Base-by-base conservation (phyloP, 2,329 filamentous ascomycete genomes). In the Aspergillus sp. region DNA sequence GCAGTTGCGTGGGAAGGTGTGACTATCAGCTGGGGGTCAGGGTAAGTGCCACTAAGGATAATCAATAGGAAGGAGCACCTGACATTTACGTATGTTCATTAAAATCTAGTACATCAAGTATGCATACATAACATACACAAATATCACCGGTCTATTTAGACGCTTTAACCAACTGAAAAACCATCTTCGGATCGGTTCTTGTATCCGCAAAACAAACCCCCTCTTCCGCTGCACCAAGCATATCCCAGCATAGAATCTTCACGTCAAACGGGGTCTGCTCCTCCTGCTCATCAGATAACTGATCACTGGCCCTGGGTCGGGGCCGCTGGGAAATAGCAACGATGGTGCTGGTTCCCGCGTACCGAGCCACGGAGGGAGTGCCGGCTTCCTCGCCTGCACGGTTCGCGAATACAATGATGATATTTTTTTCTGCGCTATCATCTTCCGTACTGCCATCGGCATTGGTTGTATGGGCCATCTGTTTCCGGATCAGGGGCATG, bases 261-360 rank as follows among this genome's bases (percentile, higher is more conserved):
- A 70, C 70, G 44, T 76, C 70, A 27, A 72, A 64, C 49, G 62
- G 49, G 39, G 44, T 58, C 53, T 33, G 57, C 47, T 60, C 57
- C 33, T 47, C 57, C 37, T 59, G 59, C 21, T 61, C 61, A 40
- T 52, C 58, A 19, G 56, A 48, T 21, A n/a, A 17, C 3, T 8
- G 43, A 52, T 14, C 27, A n/a, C 11, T 9, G 6, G n/a, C 61
- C 53, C n/a, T 15, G 6, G 15, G 17, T 11, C 17, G n/a, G 6
- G 19, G 50, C 37, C 64, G 66, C 54, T 76, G 73, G 57, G 68
- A 71, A 56, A 76, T 62, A 11, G 72, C 75, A 58, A 81, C 65
- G 45, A 81, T 72, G 56, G 76, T 69, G 59, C 79, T 81, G n/a
- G 76, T 79, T 46, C 79, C 79, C 52, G 79, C 79, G 70, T 81